A percentile compares a stretch with the other conserved stretches of the same genome.
Conservation (phyloP, 352 stramenopile species). For the Plasmopara viticola region DNA sequence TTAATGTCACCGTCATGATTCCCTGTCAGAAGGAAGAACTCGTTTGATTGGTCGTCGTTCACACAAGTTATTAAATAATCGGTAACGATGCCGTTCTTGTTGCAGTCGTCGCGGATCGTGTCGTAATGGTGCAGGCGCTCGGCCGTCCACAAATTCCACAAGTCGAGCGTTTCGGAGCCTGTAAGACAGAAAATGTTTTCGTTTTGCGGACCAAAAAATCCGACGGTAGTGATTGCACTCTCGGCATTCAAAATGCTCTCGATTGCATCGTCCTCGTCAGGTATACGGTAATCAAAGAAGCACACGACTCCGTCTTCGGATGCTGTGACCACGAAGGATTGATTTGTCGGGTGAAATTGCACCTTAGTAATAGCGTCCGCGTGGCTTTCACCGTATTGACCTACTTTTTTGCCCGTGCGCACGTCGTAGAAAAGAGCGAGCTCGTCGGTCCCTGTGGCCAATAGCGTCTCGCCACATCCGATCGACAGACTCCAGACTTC, state of each 20-base stretch:
- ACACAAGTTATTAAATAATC: conserved; percentile 87
- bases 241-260: conserved; percentile 89
- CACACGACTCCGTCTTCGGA: conserved; percentile 89
- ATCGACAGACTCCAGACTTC: conserved; percentile 82
- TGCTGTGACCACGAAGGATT: conserved; percentile 77
- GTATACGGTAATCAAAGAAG: conserved; percentile 81
- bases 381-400: conserved; percentile 85
- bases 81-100: conserved; percentile 47
- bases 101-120: conserved; percentile 70
- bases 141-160: conserved; percentile 86
- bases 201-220: conserved; percentile 77
- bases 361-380: conserved; percentile 86
- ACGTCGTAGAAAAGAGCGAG: conserved; percentile 78
- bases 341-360: conserved; percentile 75
- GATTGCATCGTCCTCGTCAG: conserved; percentile 82
- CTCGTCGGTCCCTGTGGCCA: conserved; percentile 70
- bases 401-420: conserved; percentile 57
- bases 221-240: conserved; percentile 80
- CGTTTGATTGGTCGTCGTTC: conserved; percentile 61
- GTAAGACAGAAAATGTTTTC: conserved; percentile 86
- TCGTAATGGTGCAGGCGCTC: conserved; percentile 77
- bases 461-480: conserved; percentile 65
- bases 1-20: conserved; percentile 77
- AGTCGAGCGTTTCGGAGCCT: conserved; percentile 81
- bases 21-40: conserved; percentile 72